Percentiles rank a stretch among this genome's conserved stretches.
phyloP scores from a whole-genome alignment of 495 filamentous ascomycete species.

The Cercophora scortea region DNA sequence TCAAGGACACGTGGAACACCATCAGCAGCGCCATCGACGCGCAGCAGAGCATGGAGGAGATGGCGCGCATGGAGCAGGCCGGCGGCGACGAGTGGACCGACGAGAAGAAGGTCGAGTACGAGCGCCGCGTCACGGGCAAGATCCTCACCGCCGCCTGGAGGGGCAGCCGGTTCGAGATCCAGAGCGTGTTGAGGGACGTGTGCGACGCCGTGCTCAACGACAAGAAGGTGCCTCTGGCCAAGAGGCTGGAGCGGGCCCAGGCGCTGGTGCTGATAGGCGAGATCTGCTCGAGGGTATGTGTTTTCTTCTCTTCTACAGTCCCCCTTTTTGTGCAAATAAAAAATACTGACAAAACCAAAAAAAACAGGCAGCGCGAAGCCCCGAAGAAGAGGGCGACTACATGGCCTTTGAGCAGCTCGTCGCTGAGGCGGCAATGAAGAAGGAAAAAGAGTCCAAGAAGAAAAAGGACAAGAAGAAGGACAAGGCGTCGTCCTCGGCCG shows the following conservation, averaged over 20 bases:
- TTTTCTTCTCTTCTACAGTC: not conserved
- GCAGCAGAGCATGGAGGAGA: conserved; percentile 97
- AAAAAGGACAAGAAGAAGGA: conserved; percentile 60
- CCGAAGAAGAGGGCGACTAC: conserved; percentile 96
- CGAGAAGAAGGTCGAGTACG: conserved; percentile 94
- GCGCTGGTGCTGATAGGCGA: conserved; percentile 81
- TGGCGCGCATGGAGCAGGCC: conserved; percentile 91
- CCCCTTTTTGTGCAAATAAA: not conserved
- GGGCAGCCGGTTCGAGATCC: conserved; percentile 96
- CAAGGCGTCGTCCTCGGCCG: conserved; percentile 18
- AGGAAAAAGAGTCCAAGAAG: conserved; percentile 71
- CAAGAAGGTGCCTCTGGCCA: conserved; percentile 72
- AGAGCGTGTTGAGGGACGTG: conserved; percentile 87
- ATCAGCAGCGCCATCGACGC: conserved; percentile 97
- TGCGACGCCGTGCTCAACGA: conserved; percentile 62
- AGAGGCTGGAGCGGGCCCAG: conserved; percentile 84
- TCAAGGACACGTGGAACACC: conserved; percentile 97
- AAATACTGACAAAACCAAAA: not conserved
- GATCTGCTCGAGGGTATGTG: conserved; percentile 74
- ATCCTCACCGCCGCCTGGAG: conserved; percentile 97
- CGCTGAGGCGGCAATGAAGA: conserved; percentile 91
- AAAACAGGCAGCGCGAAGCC: conserved; percentile 72
- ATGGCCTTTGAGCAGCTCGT: conserved; percentile 99
- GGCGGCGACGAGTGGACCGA: conserved; percentile 98
- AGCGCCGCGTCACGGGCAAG: conserved; percentile 92